Evolutionary conservation across 176 grass and related monocot species (phyloP), one percentile per base, ranked within the genome.

Genomic region (Eleusine coracana): DNA sequence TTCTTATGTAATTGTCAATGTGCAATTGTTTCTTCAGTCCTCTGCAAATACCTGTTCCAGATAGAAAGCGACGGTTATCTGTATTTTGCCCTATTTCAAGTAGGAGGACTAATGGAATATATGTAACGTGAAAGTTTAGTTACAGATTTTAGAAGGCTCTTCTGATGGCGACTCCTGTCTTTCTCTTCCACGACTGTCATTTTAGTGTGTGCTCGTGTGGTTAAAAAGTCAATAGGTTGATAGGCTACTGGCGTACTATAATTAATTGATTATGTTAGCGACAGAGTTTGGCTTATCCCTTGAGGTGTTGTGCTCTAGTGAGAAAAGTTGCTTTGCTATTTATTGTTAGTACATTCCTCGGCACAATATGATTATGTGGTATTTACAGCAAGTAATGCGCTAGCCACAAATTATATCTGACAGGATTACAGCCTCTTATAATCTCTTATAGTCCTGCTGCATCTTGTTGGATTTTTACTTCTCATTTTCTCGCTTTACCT

Each of bases 1-100:
- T 75, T 52, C 17, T 17, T 48, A 64, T 40, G 49, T 27, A 58
- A 68, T 66, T 59, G 15, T 25, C 36, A 65, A 64, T 78, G 15
- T 46, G 25, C 10, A 48, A 46, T 17, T 55, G 20, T 74, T 66
- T 66, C 44, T 80, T 40, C 41, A 65, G 10, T 80, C 66, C 8
- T 74, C 68, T 6, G 8, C 7, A 7, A 74, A 74, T 23, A 42
- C 38, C 8, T 73, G 41, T 74, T 80, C 34, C 48, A 58, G 45
- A 68, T 66, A 80, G 71, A 75, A 75, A 89, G 77, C 45, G 73
- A 71, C 54, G 25, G 52, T 20, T 85, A 81, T 76, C 52, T 71
- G 18, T 44, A 76, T 46, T 49, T 21, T 15, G 10, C 79, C 60
- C 54, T 73, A 74, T 67, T 79, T 80, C 63, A 5, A 68, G 28